Percentiles rank a stretch among this genome's conserved stretches.
Evolutionary conservation across 805 yeast genomes (phyloP).

Genomic region (Suhomyces vadensis): DNA sequence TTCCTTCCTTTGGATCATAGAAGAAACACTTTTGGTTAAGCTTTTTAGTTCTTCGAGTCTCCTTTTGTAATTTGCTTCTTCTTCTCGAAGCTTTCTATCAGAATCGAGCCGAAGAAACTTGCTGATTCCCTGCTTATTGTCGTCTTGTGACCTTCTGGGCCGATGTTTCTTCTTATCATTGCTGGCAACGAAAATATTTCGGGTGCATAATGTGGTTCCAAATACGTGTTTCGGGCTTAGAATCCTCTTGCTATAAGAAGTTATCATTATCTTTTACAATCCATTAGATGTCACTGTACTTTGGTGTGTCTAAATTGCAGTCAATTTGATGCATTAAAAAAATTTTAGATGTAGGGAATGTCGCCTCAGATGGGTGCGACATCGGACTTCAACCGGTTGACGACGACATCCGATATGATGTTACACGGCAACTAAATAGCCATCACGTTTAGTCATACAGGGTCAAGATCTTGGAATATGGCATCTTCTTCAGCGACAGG

Average conservation of each 20-base stretch:
- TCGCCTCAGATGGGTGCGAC: not conserved
- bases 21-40: slow-evolving; percentile 32
- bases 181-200: slow-evolving; percentile 7
- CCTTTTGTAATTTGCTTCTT: slow-evolving; percentile 24
- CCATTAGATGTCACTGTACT: not conserved
- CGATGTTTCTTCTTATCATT: not conserved
- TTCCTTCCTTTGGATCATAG: slow-evolving; percentile 18
- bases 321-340: slow-evolving; percentile 3
- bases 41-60: slow-evolving; percentile 28
- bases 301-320: not conserved
- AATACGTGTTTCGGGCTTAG: not conserved
- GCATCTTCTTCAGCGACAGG: slow-evolving; percentile 6
- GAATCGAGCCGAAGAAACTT: slow-evolving; percentile 21
- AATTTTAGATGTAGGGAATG: not conserved
- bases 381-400: not conserved
- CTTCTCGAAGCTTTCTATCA: slow-evolving; percentile 16
- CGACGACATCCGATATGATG: slow-evolving; percentile 3
- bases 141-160: not conserved
- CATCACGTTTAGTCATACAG: too few relatives aligned
- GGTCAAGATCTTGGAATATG: slow-evolving; percentile 3
- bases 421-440: slow-evolving; percentile 4
- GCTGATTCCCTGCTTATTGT: slow-evolving; percentile 5
- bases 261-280: slow-evolving; percentile 1
- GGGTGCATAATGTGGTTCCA: not conserved
- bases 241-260: slow-evolving; percentile 2